phyloP scores from a whole-genome alignment of 169 alveolate species.

The Cryptosporidium sp. region DNA sequence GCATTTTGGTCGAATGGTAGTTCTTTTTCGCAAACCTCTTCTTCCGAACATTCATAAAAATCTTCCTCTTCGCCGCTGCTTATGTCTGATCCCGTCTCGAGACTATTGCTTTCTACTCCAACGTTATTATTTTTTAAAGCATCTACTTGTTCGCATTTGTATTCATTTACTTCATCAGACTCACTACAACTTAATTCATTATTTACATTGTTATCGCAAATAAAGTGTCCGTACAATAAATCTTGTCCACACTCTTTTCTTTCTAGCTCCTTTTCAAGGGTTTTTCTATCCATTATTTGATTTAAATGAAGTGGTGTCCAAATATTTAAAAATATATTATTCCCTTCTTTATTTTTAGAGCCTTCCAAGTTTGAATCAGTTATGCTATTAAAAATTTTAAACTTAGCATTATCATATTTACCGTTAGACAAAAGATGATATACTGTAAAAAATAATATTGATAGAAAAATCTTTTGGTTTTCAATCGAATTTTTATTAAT shows the following conservation, averaged over 20 bases:
- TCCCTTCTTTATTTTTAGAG: constrained; percentile 77
- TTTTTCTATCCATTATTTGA: constrained; percentile 81
- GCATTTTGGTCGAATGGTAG: neutral
- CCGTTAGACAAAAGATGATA: constrained; percentile 5
- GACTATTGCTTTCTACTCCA: neutral
- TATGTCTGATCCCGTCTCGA: neutral
- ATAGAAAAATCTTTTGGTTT: constrained; percentile 22
- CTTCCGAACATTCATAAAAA: constrained; percentile 5
- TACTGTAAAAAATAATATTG: constrained; percentile 33
- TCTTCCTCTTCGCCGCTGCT: neutral
- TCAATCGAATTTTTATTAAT: neutral
- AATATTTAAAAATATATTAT: constrained; percentile 80
- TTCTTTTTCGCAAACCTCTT: neutral
- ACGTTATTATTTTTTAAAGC: neutral
- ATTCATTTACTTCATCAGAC: constrained; percentile 27
- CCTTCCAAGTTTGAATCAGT: constrained; percentile 44
- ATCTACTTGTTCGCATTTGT: neutral
- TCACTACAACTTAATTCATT: constrained; percentile 14
- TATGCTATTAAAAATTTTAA: constrained; percentile 8
- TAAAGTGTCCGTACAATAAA: constrained; percentile 75
- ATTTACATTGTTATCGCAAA: constrained; percentile 33
- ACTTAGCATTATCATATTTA: constrained; percentile 18
- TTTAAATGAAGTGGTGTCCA: constrained; percentile 85
- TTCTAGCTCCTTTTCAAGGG: constrained; percentile 80
- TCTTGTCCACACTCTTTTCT: constrained; percentile 76